Percentiles rank a stretch among this genome's conserved stretches.
phyloP scores from a whole-genome alignment of 2,329 filamentous ascomycete genomes.

The Scytalidium lignicola region DNA sequence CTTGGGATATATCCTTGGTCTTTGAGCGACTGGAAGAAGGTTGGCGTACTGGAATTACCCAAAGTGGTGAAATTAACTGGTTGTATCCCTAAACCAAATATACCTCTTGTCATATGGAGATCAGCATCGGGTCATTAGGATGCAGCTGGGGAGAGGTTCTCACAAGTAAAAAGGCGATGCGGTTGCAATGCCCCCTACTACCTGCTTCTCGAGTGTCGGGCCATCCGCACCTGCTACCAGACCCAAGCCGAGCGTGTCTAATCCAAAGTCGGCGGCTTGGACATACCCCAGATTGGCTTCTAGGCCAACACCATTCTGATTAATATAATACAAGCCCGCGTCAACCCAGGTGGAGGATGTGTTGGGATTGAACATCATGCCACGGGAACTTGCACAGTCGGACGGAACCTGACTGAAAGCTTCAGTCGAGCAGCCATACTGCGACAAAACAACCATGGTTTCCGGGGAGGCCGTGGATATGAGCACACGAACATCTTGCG shows the following conservation, averaged over 20 bases:
- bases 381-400: conserved; percentile 32
- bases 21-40: conserved; percentile 33
- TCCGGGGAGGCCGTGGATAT: conserved; percentile 35
- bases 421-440: conserved; percentile 23
- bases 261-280: conserved; percentile 18
- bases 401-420: conserved; percentile 28
- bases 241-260: too few species aligned
- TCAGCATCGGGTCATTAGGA: not conserved
- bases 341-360: conserved; percentile 31
- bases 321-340: conserved; percentile 30
- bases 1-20: conserved; percentile 32
- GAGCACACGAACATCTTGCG: conserved; percentile 31
- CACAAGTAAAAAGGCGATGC: conserved; percentile 34
- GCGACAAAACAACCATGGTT: conserved; percentile 28
- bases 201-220: conserved; percentile 15
- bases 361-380: conserved; percentile 30
- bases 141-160: conserved; percentile 4
- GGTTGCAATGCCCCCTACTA: conserved; percentile 26
- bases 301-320: conserved; percentile 31
- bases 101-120: too few species aligned
- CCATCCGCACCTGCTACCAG: conserved; percentile 19
- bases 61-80: conserved; percentile 33
- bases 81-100: conserved; percentile 34
- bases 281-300: conserved; percentile 34
- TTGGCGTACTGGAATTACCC: conserved; percentile 30